phyloP scores from a whole-genome alignment of 2,329 filamentous ascomycete genomes.

The Penicillium brasilianum region DNA sequence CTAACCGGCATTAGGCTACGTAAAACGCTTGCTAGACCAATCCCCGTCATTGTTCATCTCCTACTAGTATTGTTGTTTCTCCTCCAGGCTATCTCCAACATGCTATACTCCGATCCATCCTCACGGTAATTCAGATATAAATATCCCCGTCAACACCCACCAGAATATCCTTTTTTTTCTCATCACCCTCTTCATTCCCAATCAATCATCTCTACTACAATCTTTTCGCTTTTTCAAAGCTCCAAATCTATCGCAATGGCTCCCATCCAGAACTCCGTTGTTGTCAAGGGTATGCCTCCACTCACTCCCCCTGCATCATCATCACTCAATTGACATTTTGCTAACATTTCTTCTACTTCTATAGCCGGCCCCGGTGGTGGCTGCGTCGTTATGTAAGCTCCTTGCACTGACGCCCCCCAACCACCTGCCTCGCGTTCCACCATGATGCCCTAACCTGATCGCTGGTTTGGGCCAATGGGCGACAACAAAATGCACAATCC shows the following conservation, averaged over 20 bases:
- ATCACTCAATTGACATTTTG: neutral
- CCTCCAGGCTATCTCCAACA: neutral
- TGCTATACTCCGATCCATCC: neutral
- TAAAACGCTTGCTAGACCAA: neutral
- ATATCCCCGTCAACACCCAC: neutral
- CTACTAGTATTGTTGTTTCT: neutral
- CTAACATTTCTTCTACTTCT: constrained; percentile 3
- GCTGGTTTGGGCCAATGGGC: neutral
- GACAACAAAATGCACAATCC: constrained; percentile 3
- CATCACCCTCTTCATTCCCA: constrained; percentile 21
- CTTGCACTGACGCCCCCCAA: constrained; percentile 21
- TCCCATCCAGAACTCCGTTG: constrained; percentile 27
- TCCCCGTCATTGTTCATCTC: neutral
- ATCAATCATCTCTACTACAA: constrained; percentile 17
- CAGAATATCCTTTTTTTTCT: constrained; percentile 5
- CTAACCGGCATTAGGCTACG: neutral
- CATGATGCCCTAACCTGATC: constrained; percentile 6
- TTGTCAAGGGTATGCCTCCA: constrained; percentile 32
- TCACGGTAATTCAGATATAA: constrained; percentile 4
- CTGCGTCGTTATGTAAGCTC: constrained; percentile 36
- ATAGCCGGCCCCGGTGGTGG: constrained; percentile 36
- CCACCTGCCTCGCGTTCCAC: constrained; percentile 1
- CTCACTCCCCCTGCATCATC: neutral
- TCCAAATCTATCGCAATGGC: constrained; percentile 34
- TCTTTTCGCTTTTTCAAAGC: constrained; percentile 23